Percentiles rank a stretch among this genome's conserved stretches.
Conservation (phyloP, 176 grass and related monocot genomes). For the Alloteropsis semialata region DNA sequence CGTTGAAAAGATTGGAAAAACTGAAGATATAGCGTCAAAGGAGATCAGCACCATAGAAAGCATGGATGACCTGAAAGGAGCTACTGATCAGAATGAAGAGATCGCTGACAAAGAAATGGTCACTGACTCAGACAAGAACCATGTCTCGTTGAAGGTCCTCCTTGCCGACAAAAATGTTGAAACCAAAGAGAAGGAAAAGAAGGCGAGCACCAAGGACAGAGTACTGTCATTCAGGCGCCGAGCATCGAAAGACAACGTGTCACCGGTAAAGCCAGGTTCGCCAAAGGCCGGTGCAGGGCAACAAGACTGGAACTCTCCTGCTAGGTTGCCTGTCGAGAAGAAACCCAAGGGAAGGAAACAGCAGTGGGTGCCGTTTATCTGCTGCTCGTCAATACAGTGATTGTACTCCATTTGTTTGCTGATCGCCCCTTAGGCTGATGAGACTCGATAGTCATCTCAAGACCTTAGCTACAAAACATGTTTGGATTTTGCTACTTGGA, state of each 20-base stretch:
- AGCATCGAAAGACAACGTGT: slow-evolving; percentile 10
- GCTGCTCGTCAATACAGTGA: slow-evolving; percentile 54
- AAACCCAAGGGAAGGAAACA: slow-evolving; percentile 48
- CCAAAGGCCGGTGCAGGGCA: slow-evolving; percentile 30
- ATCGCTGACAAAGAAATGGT: slow-evolving; percentile 42
- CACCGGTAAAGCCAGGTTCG: slow-evolving; percentile 9
- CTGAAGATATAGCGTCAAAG: background rate
- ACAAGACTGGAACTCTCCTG: slow-evolving; percentile 64
- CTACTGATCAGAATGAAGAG: slow-evolving; percentile 20
- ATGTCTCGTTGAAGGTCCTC: slow-evolving; percentile 51
- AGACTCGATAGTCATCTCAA: background rate
- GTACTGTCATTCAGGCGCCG: slow-evolving; percentile 33
- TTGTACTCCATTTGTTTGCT: background rate
- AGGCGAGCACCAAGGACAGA: slow-evolving; percentile 31
- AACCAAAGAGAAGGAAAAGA: slow-evolving; percentile 41
- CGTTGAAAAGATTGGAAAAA: background rate
- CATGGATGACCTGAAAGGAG: background rate
- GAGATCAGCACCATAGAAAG: slow-evolving; percentile 19
- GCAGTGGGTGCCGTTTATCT: slow-evolving; percentile 61
- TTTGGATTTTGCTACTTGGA: background rate
- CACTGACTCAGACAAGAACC: slow-evolving; percentile 37
- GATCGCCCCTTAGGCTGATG: background rate
- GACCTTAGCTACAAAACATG: background rate
- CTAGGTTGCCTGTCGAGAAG: slow-evolving; percentile 48
- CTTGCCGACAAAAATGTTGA: slow-evolving; percentile 45